These are phyloP conservation scores for Chlamydomonas incerta DNA, from an alignment of 139 green algal genomes.

Conservation along the genomic window DNA sequence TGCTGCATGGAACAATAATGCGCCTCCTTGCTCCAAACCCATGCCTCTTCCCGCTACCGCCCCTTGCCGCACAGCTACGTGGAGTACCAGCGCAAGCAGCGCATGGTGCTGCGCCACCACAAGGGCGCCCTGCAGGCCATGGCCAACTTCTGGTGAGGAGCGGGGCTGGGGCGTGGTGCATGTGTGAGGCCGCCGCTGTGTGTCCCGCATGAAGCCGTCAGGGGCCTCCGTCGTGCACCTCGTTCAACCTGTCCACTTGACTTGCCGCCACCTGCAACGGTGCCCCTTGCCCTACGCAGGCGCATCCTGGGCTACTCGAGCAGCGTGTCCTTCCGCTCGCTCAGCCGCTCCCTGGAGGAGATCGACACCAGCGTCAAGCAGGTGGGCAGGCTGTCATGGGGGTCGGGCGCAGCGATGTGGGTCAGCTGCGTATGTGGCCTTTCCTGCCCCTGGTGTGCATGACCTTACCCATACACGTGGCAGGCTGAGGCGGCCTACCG, in stretches of 20 bases:
- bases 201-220: too few species aligned
- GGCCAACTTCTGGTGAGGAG: slow-evolving; percentile 28
- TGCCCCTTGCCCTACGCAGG: neutral
- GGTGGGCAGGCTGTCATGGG: too few species aligned
- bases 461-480: too few species aligned
- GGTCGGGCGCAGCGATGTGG: too few species aligned
- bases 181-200: too few species aligned
- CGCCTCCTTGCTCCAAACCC: too few species aligned
- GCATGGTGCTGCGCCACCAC: slow-evolving; percentile 35
- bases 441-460: neutral
- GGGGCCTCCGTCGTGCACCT: too few species aligned
- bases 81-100: slow-evolving; percentile 43
- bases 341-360: slow-evolving; percentile 9
- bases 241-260: too few species aligned
- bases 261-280: neutral
- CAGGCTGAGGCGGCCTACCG: slow-evolving; percentile 34
- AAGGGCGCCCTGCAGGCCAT: slow-evolving; percentile 25
- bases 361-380: slow-evolving; percentile 20
- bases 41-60: too few species aligned
- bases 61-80: slow-evolving; percentile 6
- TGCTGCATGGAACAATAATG: too few species aligned
- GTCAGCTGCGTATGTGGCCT: neutral
- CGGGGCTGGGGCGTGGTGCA: too few species aligned
- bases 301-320: slow-evolving; percentile 5
- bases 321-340: slow-evolving; percentile 18